These are phyloP conservation scores for Artemisia argyi DNA, from an alignment of 129 eudicot species.

Conservation along the genomic window DNA sequence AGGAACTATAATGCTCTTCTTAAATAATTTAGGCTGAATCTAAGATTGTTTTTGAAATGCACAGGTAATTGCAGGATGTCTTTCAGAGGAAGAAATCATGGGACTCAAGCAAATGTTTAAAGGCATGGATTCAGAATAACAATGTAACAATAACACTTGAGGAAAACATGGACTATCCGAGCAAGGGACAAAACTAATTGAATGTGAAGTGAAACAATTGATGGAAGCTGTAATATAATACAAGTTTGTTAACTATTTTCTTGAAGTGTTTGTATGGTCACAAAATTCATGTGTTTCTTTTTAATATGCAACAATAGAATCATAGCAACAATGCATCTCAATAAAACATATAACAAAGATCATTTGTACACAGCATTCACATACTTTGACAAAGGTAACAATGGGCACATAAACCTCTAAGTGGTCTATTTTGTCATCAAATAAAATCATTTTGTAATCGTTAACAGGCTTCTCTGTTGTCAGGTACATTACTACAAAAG, in stretches of 20 bases:
- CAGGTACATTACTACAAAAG: slow-evolving; percentile 85
- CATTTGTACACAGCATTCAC: slow-evolving; percentile 91
- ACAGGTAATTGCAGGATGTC: slow-evolving; percentile 90
- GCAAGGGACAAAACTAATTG: slow-evolving; percentile 72
- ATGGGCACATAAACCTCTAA: slow-evolving; percentile 52
- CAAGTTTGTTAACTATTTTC: background rate
- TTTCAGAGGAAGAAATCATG: slow-evolving; percentile 91
- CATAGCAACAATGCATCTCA: slow-evolving; percentile 91
- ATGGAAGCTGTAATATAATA: slow-evolving; percentile 77
- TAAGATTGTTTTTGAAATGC: slow-evolving; percentile 19
- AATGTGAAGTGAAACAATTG: slow-evolving; percentile 73
- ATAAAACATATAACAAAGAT: slow-evolving; percentile 84
- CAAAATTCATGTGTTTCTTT: background rate
- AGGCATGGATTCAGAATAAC: slow-evolving; percentile 72
- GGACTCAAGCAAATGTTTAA: slow-evolving; percentile 86
- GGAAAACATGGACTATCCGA: slow-evolving; percentile 73
- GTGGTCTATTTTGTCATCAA: background rate
- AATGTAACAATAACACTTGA: slow-evolving; percentile 87
- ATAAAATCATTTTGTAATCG: background rate
- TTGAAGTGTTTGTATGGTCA: background rate
- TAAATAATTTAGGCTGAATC: background rate
- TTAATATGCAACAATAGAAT: slow-evolving; percentile 46
- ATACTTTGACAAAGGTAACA: slow-evolving; percentile 76
- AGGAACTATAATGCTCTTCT: background rate
- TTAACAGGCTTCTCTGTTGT: background rate